Evolutionary conservation across 352 stramenopile genomes (phyloP).

Genomic region (Globisporangium perplexum): DNA sequence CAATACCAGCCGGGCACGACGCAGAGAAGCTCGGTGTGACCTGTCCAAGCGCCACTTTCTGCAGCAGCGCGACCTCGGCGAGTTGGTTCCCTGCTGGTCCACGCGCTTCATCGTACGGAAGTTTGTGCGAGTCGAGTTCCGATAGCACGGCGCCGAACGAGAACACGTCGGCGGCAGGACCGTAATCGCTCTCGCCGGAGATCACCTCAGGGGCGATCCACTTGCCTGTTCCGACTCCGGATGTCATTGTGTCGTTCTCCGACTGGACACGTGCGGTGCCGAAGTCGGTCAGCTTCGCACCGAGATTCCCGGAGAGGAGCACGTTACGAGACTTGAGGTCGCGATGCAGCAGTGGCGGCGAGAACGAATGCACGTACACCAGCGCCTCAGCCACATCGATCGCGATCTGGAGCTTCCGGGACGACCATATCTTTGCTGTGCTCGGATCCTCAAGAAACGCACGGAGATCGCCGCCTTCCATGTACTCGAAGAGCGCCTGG

Average conservation of each 20-base stretch:
- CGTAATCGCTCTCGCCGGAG: conserved; percentile 34
- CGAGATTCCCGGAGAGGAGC: conserved; percentile 16
- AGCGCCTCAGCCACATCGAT: conserved; percentile 18
- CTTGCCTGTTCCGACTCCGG: conserved; percentile 32
- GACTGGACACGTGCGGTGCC: conserved; percentile 38
- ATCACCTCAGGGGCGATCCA: conserved; percentile 63
- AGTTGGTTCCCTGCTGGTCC: conserved; percentile 23
- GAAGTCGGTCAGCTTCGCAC: conserved; percentile 61
- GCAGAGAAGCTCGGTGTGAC: conserved; percentile 26
- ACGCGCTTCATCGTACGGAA: conserved; percentile 40
- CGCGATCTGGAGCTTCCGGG: conserved; percentile 6
- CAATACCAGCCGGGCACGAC: conserved; percentile 30
- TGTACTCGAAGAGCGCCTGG: conserved; percentile 18
- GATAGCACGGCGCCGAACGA: conserved; percentile 50
- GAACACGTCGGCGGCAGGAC: conserved; percentile 45
- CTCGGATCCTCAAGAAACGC: conserved; percentile 19
- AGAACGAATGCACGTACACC: conserved; percentile 14
- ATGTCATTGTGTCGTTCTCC: conserved; percentile 42
- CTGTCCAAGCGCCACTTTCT: conserved; percentile 26
- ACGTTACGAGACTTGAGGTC: conserved; percentile 27
- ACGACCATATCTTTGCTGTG: not conserved
- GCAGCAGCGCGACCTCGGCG: conserved; percentile 39
- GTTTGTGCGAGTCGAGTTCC: conserved; percentile 46
- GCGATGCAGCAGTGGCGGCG: conserved; percentile 11
- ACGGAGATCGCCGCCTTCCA: conserved; percentile 42